Evolutionary conservation across 371 early-diverging fungal genomes (phyloP).

Genomic region (Zopfochytrium polystomum): DNA sequence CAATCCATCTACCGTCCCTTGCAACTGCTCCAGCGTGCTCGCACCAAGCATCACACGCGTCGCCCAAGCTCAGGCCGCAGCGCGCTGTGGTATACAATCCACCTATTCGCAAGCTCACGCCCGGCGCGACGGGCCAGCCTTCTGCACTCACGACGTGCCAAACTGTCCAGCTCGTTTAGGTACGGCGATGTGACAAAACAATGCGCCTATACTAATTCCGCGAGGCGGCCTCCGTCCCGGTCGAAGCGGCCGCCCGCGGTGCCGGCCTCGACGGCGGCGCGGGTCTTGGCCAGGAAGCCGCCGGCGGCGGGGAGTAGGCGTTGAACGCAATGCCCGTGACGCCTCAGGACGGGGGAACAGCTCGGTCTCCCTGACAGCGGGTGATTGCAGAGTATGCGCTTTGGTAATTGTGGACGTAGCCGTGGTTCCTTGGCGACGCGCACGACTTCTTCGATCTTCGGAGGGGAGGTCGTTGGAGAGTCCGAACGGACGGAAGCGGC

Average conservation of each 20-base stretch:
- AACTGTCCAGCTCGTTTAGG: slow-evolving; percentile 12
- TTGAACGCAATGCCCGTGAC: neutral
- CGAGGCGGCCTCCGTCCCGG: neutral
- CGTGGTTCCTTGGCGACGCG: slow-evolving; percentile 6
- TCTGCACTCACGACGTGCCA: slow-evolving; percentile 2
- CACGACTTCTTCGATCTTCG: slow-evolving; percentile 21
- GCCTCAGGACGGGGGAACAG: slow-evolving; percentile 14
- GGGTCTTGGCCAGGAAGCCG: slow-evolving; percentile 24
- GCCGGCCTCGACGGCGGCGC: neutral
- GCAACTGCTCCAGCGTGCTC: slow-evolving; percentile 34
- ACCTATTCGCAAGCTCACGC: slow-evolving; percentile 51
- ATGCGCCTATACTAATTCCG: neutral
- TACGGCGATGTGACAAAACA: slow-evolving; percentile 11
- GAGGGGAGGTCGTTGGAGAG: slow-evolving; percentile 20
- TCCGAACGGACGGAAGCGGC: slow-evolving; percentile 21
- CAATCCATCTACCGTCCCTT: slow-evolving; percentile 40
- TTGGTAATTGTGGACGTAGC: slow-evolving; percentile 11
- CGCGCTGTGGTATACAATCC: slow-evolving; percentile 57
- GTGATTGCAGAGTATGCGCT: neutral
- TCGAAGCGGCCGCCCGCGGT: neutral
- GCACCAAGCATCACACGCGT: slow-evolving; percentile 34
- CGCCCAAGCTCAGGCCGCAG: slow-evolving; percentile 42
- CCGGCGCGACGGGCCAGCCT: slow-evolving; percentile 16
- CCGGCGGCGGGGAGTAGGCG: slow-evolving; percentile 6
- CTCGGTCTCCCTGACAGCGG: slow-evolving; percentile 8